Base-by-base conservation (phyloP, 2,329 filamentous ascomycete genomes). In the Colletotrichum navitas region DNA sequence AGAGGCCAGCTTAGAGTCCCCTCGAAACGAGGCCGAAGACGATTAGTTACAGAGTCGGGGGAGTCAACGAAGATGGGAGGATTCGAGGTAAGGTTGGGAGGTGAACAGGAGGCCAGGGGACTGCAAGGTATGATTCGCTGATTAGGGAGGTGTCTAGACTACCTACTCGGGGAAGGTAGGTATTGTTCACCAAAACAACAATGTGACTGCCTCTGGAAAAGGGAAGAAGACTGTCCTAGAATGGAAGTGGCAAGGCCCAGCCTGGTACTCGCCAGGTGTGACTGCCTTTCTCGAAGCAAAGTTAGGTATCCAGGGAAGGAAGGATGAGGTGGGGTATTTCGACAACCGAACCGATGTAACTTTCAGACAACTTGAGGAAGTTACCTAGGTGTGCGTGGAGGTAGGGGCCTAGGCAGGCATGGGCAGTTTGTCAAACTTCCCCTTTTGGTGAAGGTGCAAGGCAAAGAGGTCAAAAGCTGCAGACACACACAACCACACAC, bases 261-360 rank as follows among this genome's bases (percentile, higher is more conserved):
- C 39, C 39, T 55, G 59, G 39, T 56, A 26, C 67, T 54, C 39
- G 67, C 67, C 62, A 54, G 55, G n/a, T 11, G 3, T 34, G 26
- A 12, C 32, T 7, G 34, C 14, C 32, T 55, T 63, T 55, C 24
- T 39, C 18, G 32, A 49, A 52, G 60, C 8, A 47, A 47, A 47
- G 45, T 21, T 12, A 4, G 8, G 18, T 51, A 18, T 26, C 21
- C 1, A 26, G 26, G 26, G 39, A 67, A 61, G 51, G 59, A 18
- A 61, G 34, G 51, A 18, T 36, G 54, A 47, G 16, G 49, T 12
- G n/a, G 55, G 45, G 63, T 43, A 47, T 58, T 52, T 63, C 16
- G 34, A 26, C 12, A 52, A 59, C 58, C 26, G 29, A 49, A 29
- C 54, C 32, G 21, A 41, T 39, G 24, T 7, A n/a, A 21, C 32